A percentile compares a stretch with the other conserved stretches of the same genome.
phyloP scores from a whole-genome alignment of 352 stramenopile genomes.

The Aphanomyces invadans region DNA sequence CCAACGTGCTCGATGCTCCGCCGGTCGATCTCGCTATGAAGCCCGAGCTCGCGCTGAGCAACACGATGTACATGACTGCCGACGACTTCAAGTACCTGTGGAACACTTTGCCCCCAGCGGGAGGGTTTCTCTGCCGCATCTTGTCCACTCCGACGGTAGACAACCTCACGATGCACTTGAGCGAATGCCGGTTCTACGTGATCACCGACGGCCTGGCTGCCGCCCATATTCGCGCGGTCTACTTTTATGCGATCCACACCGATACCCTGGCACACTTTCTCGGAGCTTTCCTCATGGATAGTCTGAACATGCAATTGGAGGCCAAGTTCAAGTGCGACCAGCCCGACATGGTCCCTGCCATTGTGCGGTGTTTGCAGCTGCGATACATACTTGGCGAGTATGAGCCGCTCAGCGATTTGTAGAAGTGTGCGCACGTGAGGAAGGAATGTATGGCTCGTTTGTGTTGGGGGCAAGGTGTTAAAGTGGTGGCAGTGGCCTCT shows the following conservation, averaged over 20 bases:
- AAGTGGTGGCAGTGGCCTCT: too few species aligned
- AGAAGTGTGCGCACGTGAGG: background rate
- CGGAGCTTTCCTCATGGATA: conserved; percentile 64
- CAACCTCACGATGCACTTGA: conserved; percentile 42
- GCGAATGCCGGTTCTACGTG: conserved; percentile 41
- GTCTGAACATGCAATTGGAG: conserved; percentile 50
- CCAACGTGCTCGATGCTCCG: background rate
- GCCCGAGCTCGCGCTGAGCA: background rate
- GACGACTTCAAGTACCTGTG: conserved; percentile 46
- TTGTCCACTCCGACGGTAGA: conserved; percentile 37
- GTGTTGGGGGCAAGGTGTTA: too few species aligned
- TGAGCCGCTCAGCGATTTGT: conserved; percentile 2
- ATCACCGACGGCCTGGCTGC: conserved; percentile 40
- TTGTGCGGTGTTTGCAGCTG: conserved; percentile 65
- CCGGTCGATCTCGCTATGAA: background rate
- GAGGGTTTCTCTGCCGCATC: conserved; percentile 56
- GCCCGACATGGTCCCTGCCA: conserved; percentile 45
- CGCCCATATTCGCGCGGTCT: conserved; percentile 36
- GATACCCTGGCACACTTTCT: conserved; percentile 26
- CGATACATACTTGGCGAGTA: conserved; percentile 68
- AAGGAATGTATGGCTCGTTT: too few species aligned
- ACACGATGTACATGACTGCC: conserved; percentile 26
- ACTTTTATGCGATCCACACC: conserved; percentile 44
- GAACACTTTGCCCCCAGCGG: conserved; percentile 41
- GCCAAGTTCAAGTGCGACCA: conserved; percentile 55